These are phyloP conservation scores for Tricholomella constricta DNA, from an alignment of 768 basidiomycete genomes.

Conservation along the genomic window DNA sequence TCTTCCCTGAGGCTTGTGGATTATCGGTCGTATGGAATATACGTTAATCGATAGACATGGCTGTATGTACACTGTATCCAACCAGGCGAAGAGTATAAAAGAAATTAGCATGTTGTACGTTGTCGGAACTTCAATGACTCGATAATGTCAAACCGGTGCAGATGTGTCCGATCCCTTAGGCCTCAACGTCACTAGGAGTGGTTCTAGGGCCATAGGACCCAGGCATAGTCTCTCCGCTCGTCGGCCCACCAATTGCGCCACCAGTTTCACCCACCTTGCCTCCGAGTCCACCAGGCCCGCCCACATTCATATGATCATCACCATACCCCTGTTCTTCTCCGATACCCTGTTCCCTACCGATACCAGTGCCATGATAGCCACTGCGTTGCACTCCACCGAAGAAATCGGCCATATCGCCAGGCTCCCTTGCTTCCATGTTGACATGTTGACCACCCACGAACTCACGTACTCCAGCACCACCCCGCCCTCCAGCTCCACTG, in stretches of 20 bases:
- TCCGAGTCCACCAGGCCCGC: not conserved
- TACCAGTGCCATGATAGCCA: slow-evolving; percentile 6
- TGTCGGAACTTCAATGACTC: no score
- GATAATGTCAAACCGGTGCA: no score
- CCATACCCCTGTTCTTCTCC: slow-evolving; percentile 1
- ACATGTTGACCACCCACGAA: not conserved
- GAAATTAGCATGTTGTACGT: no score
- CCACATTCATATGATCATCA: slow-evolving; percentile 2
- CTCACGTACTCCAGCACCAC: not conserved
- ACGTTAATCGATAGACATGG: no score
- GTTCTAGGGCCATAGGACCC: slow-evolving; percentile 6
- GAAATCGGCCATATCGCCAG: not conserved
- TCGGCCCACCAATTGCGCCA: slow-evolving; percentile 1
- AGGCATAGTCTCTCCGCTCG: slow-evolving; percentile 8
- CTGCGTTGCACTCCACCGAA: not conserved
- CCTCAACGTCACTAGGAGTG: no score
- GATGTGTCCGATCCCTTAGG: no score
- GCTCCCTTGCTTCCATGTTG: not conserved
- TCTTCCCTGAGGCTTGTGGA: no score
- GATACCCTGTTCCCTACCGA: not conserved
- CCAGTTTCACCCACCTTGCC: not conserved
- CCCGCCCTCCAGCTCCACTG: not conserved
- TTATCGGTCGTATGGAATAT: no score
- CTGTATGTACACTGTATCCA: no score
- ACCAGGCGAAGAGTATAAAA: no score